phyloP scores from a whole-genome alignment of 495 filamentous ascomycete species.

The Penicillium bialowiezense region DNA sequence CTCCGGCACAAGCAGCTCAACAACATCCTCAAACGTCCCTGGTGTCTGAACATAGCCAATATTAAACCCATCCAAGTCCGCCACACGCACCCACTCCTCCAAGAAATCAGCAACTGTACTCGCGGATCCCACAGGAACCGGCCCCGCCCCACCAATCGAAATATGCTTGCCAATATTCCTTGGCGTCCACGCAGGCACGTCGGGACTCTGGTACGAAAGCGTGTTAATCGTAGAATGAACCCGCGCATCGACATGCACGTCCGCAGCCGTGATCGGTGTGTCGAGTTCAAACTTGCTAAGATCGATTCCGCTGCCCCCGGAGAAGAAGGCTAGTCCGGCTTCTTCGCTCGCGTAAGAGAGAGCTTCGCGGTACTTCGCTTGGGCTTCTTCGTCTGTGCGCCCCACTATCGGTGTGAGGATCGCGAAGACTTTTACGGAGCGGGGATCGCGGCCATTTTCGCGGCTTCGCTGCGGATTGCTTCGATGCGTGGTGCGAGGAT shows the following conservation, averaged over 20 bases:
- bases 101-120: not conserved
- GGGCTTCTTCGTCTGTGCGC: constrained; percentile 40
- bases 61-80: not conserved
- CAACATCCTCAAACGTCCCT: constrained; percentile 50
- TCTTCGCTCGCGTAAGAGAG: constrained; percentile 35
- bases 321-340: constrained; percentile 41
- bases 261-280: constrained; percentile 6
- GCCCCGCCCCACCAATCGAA: constrained; percentile 13
- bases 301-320: constrained; percentile 44
- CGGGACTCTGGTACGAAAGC: constrained; percentile 14
- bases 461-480: constrained; percentile 9
- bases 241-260: constrained; percentile 9
- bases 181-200: constrained; percentile 18
- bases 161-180: constrained; percentile 17
- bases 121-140: constrained; percentile 10
- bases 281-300: constrained; percentile 17
- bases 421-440: constrained; percentile 38
- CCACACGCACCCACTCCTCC: constrained; percentile 1
- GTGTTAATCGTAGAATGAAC: constrained; percentile 8
- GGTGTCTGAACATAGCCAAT: constrained; percentile 27
- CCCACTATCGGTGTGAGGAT: constrained; percentile 38
- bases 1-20: constrained; percentile 34
- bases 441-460: constrained; percentile 30
- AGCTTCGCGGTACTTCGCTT: constrained; percentile 37
- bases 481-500: constrained; percentile 8